Base-by-base conservation (phyloP, 2,329 filamentous ascomycete species). In the Alternaria rosae region DNA sequence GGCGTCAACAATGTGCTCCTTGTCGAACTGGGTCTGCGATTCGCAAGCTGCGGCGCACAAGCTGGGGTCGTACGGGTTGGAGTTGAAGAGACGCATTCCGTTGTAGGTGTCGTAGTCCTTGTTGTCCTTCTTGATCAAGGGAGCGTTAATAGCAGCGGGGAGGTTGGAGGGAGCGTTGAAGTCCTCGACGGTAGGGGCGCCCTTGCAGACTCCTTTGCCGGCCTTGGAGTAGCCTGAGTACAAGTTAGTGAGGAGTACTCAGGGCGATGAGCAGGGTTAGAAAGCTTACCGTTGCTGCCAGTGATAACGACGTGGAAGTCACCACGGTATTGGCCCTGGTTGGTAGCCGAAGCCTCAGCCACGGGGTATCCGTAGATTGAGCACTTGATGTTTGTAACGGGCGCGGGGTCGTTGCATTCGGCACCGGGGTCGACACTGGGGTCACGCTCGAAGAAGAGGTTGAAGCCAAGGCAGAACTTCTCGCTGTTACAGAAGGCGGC, bases 1-100 rank as follows among this genome's bases (percentile, higher is more conserved):
- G 8, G 64, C 11, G 10, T 68, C 61, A 45, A 72, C 72, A 30
- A 69, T 57, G 59, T 74, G 68, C 28, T 71, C 66, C 32, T 60
- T 64, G 61, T 81, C 75, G 64, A 78, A 79, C 5, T 65, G 64
- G 11, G 76, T 80, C 63, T 79, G 75, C 17, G 74, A 69, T 51
- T 74, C 60, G 66, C 78, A 81, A 23, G 74, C 76, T 10, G 74
- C 67, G 15, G 75, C 75, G 66, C 79, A 81, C 9, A 69, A 59
- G 23, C 62, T 55, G 2, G 72, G 69, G 43, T 75, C 73, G 54
- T 71, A 76, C 10, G 73, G 71, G 53, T 69, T 68, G 45, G 67
- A 47, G 62, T 73, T 73, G 66, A 71, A 77, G 38, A 76, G 64
- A 50, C 65, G 69, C 68, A 74, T 70, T 41, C 72, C 72, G 48